These are phyloP conservation scores for Papilionanthe hybrid DNA, from an alignment of 116 monocot species.

Conservation along the genomic window DNA sequence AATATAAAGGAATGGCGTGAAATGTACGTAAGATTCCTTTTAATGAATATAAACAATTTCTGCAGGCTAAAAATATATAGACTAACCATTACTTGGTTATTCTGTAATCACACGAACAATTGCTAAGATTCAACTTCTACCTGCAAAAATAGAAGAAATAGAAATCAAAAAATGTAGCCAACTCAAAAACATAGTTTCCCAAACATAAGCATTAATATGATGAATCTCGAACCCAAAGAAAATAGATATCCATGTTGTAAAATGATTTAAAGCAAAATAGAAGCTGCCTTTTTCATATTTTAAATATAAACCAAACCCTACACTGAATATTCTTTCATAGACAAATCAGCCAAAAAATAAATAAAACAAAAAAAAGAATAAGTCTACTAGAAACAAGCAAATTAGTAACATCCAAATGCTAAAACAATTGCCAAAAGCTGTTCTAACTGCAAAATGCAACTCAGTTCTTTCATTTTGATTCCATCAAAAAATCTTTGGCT, in stretches of 20 bases:
- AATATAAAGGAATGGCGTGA: no score
- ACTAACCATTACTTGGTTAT: slow-evolving; percentile 2
- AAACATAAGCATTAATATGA: background rate
- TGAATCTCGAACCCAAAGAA: background rate
- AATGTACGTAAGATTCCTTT: no score
- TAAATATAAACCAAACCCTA: background rate
- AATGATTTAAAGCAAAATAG: background rate
- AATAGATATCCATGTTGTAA: background rate
- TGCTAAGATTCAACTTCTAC: background rate
- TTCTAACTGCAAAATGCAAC: no score
- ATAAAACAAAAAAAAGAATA: background rate
- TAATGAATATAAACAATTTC: background rate
- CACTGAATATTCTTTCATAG: background rate
- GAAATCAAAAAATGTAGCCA: background rate
- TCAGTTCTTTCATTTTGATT: no score
- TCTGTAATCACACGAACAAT: background rate
- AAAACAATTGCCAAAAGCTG: no score
- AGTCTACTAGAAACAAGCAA: background rate
- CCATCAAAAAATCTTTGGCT: no score
- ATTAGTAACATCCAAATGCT: background rate
- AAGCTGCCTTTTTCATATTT: background rate
- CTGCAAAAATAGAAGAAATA: background rate
- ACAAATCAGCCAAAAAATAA: background rate
- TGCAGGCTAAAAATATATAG: background rate
- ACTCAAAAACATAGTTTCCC: background rate